Evolutionary conservation across 2,329 filamentous ascomycete genomes (phyloP).

Genomic region (Fusarium nematophilum): DNA sequence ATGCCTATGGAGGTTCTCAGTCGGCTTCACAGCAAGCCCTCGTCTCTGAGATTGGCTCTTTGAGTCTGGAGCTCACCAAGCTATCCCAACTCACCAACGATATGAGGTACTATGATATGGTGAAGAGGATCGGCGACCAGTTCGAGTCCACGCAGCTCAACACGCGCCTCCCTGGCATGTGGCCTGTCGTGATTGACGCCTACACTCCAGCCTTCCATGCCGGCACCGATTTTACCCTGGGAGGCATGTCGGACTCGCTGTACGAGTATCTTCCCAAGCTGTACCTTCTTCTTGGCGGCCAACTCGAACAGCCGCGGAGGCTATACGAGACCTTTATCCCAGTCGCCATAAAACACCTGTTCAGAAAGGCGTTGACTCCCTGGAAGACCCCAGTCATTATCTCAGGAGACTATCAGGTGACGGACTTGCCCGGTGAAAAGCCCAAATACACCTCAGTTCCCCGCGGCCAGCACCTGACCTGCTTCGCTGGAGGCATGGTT

Average conservation of each 20-base stretch:
- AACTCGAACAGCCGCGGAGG: slow-evolving; percentile 44
- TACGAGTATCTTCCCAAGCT: slow-evolving; percentile 77
- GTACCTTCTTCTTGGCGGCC: slow-evolving; percentile 73
- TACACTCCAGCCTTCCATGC: slow-evolving; percentile 42
- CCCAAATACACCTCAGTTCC: slow-evolving; percentile 48
- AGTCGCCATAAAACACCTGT: slow-evolving; percentile 67
- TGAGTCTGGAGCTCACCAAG: slow-evolving; percentile 72
- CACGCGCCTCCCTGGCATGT: slow-evolving; percentile 71
- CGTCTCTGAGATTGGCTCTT: slow-evolving; percentile 58
- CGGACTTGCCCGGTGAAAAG: slow-evolving; percentile 30
- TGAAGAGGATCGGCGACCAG: slow-evolving; percentile 66
- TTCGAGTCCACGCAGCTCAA: slow-evolving; percentile 64
- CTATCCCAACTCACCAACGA: slow-evolving; percentile 72
- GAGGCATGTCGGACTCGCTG: slow-evolving; percentile 67
- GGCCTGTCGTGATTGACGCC: slow-evolving; percentile 66
- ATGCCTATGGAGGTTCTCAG: slow-evolving; percentile 40
- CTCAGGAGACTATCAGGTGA: slow-evolving; percentile 63
- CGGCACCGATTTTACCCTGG: slow-evolving; percentile 63
- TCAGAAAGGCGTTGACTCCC: slow-evolving; percentile 74
- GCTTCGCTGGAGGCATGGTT: slow-evolving; percentile 76
- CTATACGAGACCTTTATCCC: slow-evolving; percentile 53
- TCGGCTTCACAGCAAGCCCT: slow-evolving; percentile 38
- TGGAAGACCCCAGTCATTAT: slow-evolving; percentile 70
- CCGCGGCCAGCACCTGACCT: slow-evolving; percentile 68
- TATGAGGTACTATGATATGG: slow-evolving; percentile 70